phyloP scores from a whole-genome alignment of 345 rosid genomes.

The Gossypium raimondii region DNA sequence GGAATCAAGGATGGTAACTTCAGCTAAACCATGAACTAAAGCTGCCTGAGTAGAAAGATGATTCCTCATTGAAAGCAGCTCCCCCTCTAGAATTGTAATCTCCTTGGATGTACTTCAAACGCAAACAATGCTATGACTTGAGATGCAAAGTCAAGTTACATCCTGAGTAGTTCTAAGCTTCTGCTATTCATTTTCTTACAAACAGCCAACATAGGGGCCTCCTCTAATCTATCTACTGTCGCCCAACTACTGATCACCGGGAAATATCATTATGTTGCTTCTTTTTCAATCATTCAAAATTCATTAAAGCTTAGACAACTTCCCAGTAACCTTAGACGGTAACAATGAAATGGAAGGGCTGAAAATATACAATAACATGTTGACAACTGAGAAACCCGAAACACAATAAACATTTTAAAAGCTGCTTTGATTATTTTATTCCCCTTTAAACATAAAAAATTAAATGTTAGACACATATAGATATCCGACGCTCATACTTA shows the following conservation, averaged over 20 bases:
- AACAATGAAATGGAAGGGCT: background rate
- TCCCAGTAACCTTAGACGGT: background rate
- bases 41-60: slow-evolving; percentile 75
- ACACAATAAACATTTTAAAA: slow-evolving; percentile 1
- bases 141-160: background rate
- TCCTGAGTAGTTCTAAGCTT: background rate
- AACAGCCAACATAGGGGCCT: background rate
- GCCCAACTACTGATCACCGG: too few relatives aligned
- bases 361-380: background rate
- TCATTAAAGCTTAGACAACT: background rate
- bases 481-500: too few relatives aligned
- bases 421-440: too few relatives aligned
- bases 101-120: slow-evolving; percentile 72
- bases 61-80: slow-evolving; percentile 82
- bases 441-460: too few relatives aligned
- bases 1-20: slow-evolving; percentile 51
- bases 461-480: too few relatives aligned
- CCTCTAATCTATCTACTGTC: background rate
- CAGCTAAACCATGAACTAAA: slow-evolving; percentile 74
- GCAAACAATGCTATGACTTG: background rate
- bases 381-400: background rate
- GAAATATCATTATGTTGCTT: background rate
- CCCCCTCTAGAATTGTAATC: slow-evolving; percentile 84
- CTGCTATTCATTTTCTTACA: background rate
- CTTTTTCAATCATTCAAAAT: background rate